Conservation (phyloP, 257 asterid genomes). For the Verbascum thapsus region DNA sequence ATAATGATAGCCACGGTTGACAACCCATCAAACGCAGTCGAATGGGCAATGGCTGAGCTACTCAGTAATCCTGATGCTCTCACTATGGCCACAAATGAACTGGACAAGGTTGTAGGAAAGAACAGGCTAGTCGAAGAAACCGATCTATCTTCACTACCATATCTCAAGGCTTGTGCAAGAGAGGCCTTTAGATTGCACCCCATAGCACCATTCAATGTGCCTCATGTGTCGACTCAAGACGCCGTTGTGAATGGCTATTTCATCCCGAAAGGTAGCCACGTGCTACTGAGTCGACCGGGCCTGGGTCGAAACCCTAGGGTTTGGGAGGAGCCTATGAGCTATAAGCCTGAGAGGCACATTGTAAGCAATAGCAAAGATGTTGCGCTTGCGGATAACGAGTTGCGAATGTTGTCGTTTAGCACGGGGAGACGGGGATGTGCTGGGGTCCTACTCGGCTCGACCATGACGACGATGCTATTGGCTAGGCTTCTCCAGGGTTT, state of each 20-base stretch:
- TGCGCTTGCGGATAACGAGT: slow-evolving; percentile 16
- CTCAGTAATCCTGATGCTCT: slow-evolving; percentile 18
- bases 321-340: slow-evolving; percentile 33
- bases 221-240: slow-evolving; percentile 24
- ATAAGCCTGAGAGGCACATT: slow-evolving; percentile 36
- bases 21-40: slow-evolving; percentile 29
- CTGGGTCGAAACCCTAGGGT: slow-evolving; percentile 41
- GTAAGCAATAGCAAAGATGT: background rate
- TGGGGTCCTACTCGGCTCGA: slow-evolving; percentile 6
- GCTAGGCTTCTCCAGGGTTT: slow-evolving; percentile 31
- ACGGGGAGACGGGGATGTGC: slow-evolving; percentile 39
- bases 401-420: slow-evolving; percentile 34
- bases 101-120: slow-evolving; percentile 25
- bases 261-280: slow-evolving; percentile 39
- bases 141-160: slow-evolving; percentile 13
- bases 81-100: background rate
- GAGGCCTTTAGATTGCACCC: slow-evolving; percentile 43
- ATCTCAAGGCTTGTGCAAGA: slow-evolving; percentile 28
- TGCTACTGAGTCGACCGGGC: slow-evolving; percentile 35
- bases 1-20: slow-evolving; percentile 26
- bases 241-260: slow-evolving; percentile 28
- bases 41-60: slow-evolving; percentile 31
- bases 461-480: slow-evolving; percentile 20
- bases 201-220: slow-evolving; percentile 19
- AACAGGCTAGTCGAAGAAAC: slow-evolving; percentile 25